A percentile compares a stretch with the other conserved stretches of the same genome.
phyloP scores from a whole-genome alignment of 768 basidiomycete species.

The Boletus edulis region DNA sequence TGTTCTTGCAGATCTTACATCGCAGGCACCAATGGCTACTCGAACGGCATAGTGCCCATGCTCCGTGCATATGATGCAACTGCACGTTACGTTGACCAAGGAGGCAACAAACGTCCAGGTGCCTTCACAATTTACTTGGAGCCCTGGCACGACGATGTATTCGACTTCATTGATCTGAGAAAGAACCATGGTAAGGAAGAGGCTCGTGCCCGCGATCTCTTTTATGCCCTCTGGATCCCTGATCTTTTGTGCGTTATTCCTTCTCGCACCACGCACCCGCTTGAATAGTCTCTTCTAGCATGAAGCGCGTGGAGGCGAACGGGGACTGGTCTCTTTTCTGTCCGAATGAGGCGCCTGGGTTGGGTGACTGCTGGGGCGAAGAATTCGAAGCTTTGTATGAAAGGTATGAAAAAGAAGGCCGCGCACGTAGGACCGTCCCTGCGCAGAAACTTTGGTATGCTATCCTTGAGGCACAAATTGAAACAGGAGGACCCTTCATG shows the following conservation, averaged over 20 bases:
- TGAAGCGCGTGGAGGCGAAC: conserved; percentile 93
- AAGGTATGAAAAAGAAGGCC: conserved; percentile 87
- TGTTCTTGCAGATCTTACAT: conserved; percentile 78
- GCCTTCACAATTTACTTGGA: conserved; percentile 98
- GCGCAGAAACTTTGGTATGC: conserved; percentile 99
- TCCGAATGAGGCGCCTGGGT: conserved; percentile 90
- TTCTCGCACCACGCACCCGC: background rate
- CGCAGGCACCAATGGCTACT: conserved; percentile 98
- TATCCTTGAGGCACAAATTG: conserved; percentile 93
- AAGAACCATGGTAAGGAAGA: conserved; percentile 99
- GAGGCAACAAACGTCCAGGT: conserved; percentile 98
- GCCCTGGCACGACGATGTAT: conserved; percentile 97
- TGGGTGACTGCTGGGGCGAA: conserved; percentile 84
- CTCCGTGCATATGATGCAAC: conserved; percentile 97
- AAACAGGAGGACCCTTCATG: conserved; percentile 99
- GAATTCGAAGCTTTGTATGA: conserved; percentile 88
- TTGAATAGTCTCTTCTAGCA: conserved; percentile 45
- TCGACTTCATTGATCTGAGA: conserved; percentile 95
- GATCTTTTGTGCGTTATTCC: conserved; percentile 78
- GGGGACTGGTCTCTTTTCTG: conserved; percentile 96
- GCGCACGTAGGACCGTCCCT: conserved; percentile 77
- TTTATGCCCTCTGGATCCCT: conserved; percentile 97
- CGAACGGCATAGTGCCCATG: conserved; percentile 99
- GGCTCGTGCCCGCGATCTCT: conserved; percentile 91
- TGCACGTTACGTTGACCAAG: conserved; percentile 97